These are phyloP conservation scores for Colletotrichum simmondsii DNA, from an alignment of 2,329 filamentous ascomycete genomes.

Conservation along the genomic window DNA sequence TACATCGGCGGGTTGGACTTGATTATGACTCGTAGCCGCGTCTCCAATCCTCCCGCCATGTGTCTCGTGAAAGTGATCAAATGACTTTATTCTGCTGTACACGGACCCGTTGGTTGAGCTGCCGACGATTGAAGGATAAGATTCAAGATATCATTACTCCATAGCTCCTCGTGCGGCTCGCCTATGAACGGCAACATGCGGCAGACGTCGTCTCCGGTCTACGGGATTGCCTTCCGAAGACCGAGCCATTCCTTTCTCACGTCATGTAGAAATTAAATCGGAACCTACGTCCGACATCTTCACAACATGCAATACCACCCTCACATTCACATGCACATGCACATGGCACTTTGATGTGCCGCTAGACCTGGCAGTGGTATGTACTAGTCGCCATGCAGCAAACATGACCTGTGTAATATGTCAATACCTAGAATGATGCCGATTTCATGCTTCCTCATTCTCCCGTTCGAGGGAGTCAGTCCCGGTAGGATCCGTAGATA, in stretches of 20 bases:
- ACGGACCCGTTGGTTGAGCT: neutral
- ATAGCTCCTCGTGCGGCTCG: neutral
- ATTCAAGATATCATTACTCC: neutral
- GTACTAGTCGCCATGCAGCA: too few species aligned
- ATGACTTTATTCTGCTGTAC: neutral
- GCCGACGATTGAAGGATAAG: too few species aligned
- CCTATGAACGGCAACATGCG: neutral
- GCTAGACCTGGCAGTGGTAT: neutral
- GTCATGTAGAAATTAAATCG: neutral
- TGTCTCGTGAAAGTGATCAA: neutral
- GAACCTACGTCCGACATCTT: neutral
- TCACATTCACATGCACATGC: neutral
- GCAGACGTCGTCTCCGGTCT: neutral
- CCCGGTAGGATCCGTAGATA: constrained; percentile 15
- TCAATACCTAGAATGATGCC: neutral
- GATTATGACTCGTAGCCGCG: constrained; percentile 7
- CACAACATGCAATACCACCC: neutral
- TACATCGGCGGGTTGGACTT: neutral
- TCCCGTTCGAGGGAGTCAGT: neutral
- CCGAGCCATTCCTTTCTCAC: too few species aligned
- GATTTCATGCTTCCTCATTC: neutral
- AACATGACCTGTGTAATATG: neutral
- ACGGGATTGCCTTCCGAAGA: neutral
- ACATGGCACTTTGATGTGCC: neutral
- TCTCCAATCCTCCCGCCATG: neutral